A percentile compares a stretch with the other conserved stretches of the same genome.
phyloP scores from a whole-genome alignment of 192 early-diverging fungal genomes.

The Coemansia sp. region DNA sequence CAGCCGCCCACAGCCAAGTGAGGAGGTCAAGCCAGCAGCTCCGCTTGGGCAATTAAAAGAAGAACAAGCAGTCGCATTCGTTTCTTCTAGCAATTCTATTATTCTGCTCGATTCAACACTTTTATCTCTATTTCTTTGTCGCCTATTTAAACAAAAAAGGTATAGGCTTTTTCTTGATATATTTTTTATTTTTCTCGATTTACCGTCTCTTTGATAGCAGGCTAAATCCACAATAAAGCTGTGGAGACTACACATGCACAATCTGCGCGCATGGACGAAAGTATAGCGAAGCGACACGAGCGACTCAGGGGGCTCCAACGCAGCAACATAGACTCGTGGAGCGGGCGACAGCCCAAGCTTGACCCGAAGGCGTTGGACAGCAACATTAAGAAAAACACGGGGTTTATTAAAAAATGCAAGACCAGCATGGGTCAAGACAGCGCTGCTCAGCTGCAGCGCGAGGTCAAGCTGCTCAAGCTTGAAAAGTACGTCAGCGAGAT shows the following conservation, averaged over 20 bases:
- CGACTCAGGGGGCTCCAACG: constrained; percentile 38
- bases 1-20: too few relatives aligned
- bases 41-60: too few relatives aligned
- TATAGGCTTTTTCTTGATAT: too few relatives aligned
- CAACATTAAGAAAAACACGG: constrained; percentile 96
- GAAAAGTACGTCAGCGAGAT: constrained; percentile 97
- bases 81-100: too few relatives aligned
- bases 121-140: background rate
- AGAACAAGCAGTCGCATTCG: too few relatives aligned
- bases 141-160: too few relatives aligned
- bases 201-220: background rate
- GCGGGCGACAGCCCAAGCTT: constrained; percentile 18
- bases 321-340: constrained; percentile 41
- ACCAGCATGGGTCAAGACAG: constrained; percentile 65
- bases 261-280: constrained; percentile 40
- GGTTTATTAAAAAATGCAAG: constrained; percentile 92
- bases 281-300: constrained; percentile 46
- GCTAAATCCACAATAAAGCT: background rate
- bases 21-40: too few relatives aligned
- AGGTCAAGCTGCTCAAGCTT: constrained; percentile 81
- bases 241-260: constrained; percentile 15
- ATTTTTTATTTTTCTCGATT: background rate
- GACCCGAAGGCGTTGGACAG: constrained; percentile 64
- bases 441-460: constrained; percentile 67
- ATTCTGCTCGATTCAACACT: too few relatives aligned